phyloP scores from a whole-genome alignment of 2,329 filamentous ascomycete species.

The Lecanosticta acicola region DNA sequence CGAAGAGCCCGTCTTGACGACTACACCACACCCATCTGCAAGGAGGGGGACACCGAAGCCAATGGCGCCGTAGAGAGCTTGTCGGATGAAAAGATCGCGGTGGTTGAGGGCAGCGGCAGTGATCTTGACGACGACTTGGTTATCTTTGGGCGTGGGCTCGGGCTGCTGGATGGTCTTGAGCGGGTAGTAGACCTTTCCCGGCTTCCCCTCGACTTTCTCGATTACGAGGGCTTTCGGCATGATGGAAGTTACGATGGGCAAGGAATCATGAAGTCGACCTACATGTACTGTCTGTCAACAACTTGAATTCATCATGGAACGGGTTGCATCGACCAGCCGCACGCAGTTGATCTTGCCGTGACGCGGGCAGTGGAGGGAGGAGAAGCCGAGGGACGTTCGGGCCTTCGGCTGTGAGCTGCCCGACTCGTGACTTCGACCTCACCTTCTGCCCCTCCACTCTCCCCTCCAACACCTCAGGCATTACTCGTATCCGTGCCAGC shows the following conservation, averaged over 20 bases:
- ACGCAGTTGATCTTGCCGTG: too few species aligned
- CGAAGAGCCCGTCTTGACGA: constrained; percentile 58
- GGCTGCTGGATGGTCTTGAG: constrained; percentile 54
- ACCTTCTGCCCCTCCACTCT: too few species aligned
- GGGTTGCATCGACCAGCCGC: too few species aligned
- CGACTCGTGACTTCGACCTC: too few species aligned
- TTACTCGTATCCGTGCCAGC: too few species aligned
- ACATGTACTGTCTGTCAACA: not conserved
- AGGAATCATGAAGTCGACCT: not conserved
- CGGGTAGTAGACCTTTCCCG: constrained; percentile 81
- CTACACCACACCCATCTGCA: constrained; percentile 73
- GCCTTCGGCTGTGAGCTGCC: too few species aligned
- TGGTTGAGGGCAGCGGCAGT: constrained; percentile 84
- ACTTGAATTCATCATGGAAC: too few species aligned
- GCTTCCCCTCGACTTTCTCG: constrained; percentile 70
- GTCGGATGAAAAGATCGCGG: constrained; percentile 89
- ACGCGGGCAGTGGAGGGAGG: too few species aligned
- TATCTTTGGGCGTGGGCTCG: constrained; percentile 51
- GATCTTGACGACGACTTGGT: constrained; percentile 69
- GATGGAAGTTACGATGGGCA: constrained; percentile 4
- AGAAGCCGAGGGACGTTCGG: too few species aligned
- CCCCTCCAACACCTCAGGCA: too few species aligned
- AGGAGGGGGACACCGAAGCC: constrained; percentile 74
- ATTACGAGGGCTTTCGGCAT: constrained; percentile 57
- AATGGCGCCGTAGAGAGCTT: constrained; percentile 82